Evolutionary conservation across 225 moss, liverwort and hornwort species (phyloP), one percentile per base, ranked within the genome.

Genomic region (Physcomitrellopsis africana): DNA sequence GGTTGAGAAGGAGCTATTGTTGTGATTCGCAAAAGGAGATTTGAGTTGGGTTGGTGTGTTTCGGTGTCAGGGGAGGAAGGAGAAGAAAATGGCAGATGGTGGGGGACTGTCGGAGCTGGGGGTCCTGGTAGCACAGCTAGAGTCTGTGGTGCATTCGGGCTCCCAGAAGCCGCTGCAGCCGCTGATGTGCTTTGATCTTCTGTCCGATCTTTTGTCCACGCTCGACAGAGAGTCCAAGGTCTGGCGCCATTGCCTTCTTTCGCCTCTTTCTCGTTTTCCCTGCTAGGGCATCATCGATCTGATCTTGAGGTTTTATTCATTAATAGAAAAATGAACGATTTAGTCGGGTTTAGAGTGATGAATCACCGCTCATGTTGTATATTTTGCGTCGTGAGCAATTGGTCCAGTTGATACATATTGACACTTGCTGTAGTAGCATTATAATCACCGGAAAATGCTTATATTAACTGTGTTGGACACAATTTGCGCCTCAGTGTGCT

Each of bases 101-200:
- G 85, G 81, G 55, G 88, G 84, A 48, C 81, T 99, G 68, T 99
- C 99, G 80, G 92, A 95, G 92, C 92, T 99, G 60, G 92, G 90
- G 69, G 90, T 99, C 59, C 73, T 95, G 63, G 99, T 99, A 69
- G 99, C 99, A 68, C 99, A 99, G 90, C 86, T 99, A 77, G 95
- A 92, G 86, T 95, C 95, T 19, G 92, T 99, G 54, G 89, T 99
- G 69, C 88, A 89, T 60, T 90, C 92, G 11, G 93, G 92, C 12
- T 81, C 85, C 24, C 95, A 95, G 77, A 95, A 93, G 88, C 89
- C 89, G 12, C 90, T 92, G 76, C 89, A 95, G 74, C 93, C 99
- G 69, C 92, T 99, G 32, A 92, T 99, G 79, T 95, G 95, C 85
- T 99, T 99, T 66, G 99, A 99, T 87, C 93, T 99, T 22, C 85